Percentiles rank a stretch among this genome's conserved stretches.
These are phyloP conservation scores for Colletotrichum gloeosporioides DNA, from an alignment of 2,329 filamentous ascomycete species.

Conservation along the genomic window DNA sequence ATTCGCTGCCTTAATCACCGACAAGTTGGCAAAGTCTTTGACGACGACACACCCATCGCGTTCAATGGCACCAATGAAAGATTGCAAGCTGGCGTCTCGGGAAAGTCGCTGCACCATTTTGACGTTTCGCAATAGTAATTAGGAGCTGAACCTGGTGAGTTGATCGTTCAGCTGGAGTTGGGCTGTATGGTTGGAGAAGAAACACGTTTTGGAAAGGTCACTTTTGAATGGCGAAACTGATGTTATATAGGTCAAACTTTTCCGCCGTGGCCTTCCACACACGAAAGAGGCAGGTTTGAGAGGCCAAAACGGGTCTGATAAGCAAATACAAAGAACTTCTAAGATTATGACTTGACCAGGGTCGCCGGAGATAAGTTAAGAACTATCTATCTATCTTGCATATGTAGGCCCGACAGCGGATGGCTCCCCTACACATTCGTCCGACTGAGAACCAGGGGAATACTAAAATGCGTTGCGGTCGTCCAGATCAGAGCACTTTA, in stretches of 20 bases:
- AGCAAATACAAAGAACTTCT: fast-evolving
- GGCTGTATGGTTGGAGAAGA: neutral
- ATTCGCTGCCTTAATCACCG: neutral
- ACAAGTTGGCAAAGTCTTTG: neutral
- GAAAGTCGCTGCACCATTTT: neutral
- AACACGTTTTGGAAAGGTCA: neutral
- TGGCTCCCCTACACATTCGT: neutral
- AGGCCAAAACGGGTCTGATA: neutral
- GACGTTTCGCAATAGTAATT: neutral
- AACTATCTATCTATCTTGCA: neutral
- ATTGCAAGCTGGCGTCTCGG: neutral
- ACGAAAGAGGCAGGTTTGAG: neutral
- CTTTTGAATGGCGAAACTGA: neutral
- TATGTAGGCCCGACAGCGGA: neutral
- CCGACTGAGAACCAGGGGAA: neutral
- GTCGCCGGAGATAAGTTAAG: neutral
- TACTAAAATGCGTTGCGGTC: neutral
- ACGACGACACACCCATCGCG: neutral
- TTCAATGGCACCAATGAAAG: neutral
- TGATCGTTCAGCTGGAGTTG: neutral
- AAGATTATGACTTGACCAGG: neutral
- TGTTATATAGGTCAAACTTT: neutral
- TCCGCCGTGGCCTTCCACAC: neutral
- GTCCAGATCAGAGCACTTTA: neutral
- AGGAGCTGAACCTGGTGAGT: neutral